These are phyloP conservation scores for Suillus weaverae DNA, from an alignment of 768 basidiomycete genomes.

Conservation along the genomic window DNA sequence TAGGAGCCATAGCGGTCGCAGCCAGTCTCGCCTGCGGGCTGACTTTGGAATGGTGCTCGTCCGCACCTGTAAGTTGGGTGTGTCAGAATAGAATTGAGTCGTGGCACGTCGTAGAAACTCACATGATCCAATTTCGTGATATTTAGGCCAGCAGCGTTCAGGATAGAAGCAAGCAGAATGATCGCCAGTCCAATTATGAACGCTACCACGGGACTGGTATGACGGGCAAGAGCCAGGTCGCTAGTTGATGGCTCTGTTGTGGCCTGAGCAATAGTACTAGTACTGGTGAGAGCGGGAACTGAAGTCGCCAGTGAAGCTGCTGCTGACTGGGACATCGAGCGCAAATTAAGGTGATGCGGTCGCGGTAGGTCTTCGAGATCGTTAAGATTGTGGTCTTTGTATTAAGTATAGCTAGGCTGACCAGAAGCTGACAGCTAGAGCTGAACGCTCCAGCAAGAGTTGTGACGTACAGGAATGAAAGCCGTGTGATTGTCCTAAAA, in stretches of 20 bases:
- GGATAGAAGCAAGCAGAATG: conserved; percentile 77
- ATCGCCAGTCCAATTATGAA: conserved; percentile 88
- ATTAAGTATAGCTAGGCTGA: not conserved
- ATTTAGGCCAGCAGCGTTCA: conserved; percentile 92
- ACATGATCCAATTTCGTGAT: conserved; percentile 93
- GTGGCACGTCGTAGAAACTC: conserved; percentile 26
- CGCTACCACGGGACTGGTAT: conserved; percentile 58
- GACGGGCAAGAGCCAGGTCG: conserved; percentile 33
- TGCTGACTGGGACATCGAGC: conserved; percentile 21
- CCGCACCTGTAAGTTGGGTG: conserved; percentile 49
- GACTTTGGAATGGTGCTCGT: conserved; percentile 77
- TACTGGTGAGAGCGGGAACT: conserved; percentile 18
- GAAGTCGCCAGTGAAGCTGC: conserved; percentile 6
- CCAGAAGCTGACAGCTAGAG: too few species aligned
- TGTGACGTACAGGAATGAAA: not conserved
- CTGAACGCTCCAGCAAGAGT: not conserved
- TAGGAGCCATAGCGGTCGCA: conserved; percentile 85
- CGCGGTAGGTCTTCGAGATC: not conserved
- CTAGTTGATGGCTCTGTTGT: conserved; percentile 17
- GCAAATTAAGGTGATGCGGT: not conserved
- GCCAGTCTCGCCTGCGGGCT: conserved; percentile 72
- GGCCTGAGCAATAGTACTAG: conserved; percentile 11
- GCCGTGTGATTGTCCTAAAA: not conserved
- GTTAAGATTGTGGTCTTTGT: not conserved
- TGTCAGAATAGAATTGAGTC: conserved; percentile 4